Base-by-base conservation (phyloP, 305 asterid species). In the Fraxinus velutina region DNA sequence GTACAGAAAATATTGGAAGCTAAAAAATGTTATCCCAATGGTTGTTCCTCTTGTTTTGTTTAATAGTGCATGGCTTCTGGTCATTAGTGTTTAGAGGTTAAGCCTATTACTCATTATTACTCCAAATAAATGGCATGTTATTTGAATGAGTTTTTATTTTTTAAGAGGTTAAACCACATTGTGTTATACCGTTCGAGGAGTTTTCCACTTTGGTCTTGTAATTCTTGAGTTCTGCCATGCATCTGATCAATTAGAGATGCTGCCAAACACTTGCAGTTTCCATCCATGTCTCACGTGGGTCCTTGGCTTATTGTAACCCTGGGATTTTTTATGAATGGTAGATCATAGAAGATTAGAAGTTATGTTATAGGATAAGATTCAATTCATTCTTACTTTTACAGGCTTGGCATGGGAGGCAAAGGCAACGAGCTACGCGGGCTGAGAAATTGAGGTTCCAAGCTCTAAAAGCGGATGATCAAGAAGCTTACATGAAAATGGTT, bases 361-460 rank as follows among this genome's bases (percentile, higher is more conserved):
- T 80, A 29, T 57, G 77, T 29, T 68, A n/a, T 79, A 27, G 52
- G 73, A 70, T 30, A 50, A 66, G 5, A 22, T 50, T 83, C 75
- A 13, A 73, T 77, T 60, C 17, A 62, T 72, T 73, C 68, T 60
- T 80, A 73, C 19, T 78, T 78, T 83, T 7, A 50, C 88, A 96
- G 99, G 97, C 98, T 79, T 96, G 99, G 99, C 99, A 96, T 90
- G 98, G 92, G 83, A 94, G 97, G 88, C 92, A 94, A 85, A 91
- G 96, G 89, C 99, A 96, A 86, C 94, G 98, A 83, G 99, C 98
- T 83, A 91, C 98, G 64, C 89, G 99, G 66, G 97, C 97, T 78
- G 98, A 96, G 85, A 94, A 94, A 82, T 71, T 94, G 92, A 91
- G 99, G 91, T 92, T 93, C 84, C 99, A 94, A 92, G 99, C 99